Conservation (phyloP, 345 rosid species). For the Ceriops zippeliana region DNA sequence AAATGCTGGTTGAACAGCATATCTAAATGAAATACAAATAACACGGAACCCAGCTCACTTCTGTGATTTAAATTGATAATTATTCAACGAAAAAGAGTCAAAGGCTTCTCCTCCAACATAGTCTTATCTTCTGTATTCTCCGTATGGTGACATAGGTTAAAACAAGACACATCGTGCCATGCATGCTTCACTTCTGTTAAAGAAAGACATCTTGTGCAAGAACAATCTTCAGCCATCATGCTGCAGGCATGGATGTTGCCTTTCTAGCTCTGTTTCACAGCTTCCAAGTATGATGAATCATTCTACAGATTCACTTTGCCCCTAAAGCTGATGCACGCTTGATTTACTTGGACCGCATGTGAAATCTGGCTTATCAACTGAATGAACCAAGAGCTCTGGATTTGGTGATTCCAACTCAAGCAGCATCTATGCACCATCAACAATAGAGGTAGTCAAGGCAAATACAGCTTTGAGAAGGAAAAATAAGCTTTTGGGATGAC, state of each 20-base stretch:
- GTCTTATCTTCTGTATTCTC: too few relatives aligned
- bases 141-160: too few relatives aligned
- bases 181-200: not conserved
- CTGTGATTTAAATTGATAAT: too few relatives aligned
- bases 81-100: too few relatives aligned
- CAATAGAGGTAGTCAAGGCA: not conserved
- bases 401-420: slow-evolving; percentile 69
- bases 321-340: slow-evolving; percentile 37
- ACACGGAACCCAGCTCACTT: too few relatives aligned
- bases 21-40: too few relatives aligned
- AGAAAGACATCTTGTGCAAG: not conserved
- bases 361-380: slow-evolving; percentile 54
- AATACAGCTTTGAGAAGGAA: not conserved
- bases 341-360: slow-evolving; percentile 45
- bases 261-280: not conserved
- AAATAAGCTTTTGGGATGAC: not conserved
- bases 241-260: not conserved
- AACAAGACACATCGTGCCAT: too few relatives aligned
- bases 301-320: not conserved
- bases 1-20: too few relatives aligned
- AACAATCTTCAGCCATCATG: not conserved
- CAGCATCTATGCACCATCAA: slow-evolving; percentile 42
- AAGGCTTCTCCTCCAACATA: too few relatives aligned
- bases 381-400: slow-evolving; percentile 40
- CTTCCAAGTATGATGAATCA: not conserved